Evolutionary conservation across 768 basidiomycete species (phyloP).

Genomic region (Boletus rubropictus): DNA sequence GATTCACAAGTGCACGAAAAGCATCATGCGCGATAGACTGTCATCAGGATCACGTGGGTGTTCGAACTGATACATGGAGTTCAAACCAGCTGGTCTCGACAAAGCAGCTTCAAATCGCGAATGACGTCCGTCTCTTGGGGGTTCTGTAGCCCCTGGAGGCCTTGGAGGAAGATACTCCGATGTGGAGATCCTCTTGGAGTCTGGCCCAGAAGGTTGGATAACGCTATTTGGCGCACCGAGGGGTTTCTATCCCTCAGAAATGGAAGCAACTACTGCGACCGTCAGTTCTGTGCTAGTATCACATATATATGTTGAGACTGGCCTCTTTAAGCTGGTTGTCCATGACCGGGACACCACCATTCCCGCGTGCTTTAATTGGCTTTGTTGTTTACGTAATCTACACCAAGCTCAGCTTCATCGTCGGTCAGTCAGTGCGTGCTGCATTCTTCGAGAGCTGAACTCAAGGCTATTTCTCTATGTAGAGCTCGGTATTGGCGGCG

Average conservation of each 20-base stretch:
- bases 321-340: constrained; percentile 40
- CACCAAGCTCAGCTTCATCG: background rate
- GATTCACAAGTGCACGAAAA: constrained; percentile 87
- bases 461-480: background rate
- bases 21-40: constrained; percentile 93
- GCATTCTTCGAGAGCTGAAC: background rate
- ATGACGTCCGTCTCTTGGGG: constrained; percentile 62
- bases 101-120: constrained; percentile 78
- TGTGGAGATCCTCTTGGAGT: constrained; percentile 67
- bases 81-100: constrained; percentile 74
- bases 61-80: constrained; percentile 29
- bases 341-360: constrained; percentile 18
- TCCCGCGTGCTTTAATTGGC: constrained; percentile 18
- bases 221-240: constrained; percentile 79
- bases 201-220: constrained; percentile 77
- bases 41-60: constrained; percentile 13
- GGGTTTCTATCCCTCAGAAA: constrained; percentile 87
- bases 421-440: background rate
- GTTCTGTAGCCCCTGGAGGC: constrained; percentile 53
- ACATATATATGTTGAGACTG: constrained; percentile 6
- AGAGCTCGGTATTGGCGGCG: constrained; percentile 1
- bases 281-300: constrained; percentile 7
- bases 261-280: constrained; percentile 55
- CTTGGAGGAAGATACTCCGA: constrained; percentile 69
- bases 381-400: constrained; percentile 20